phyloP scores from a whole-genome alignment of 306 rosid genomes.

The Quillaja saponaria region DNA sequence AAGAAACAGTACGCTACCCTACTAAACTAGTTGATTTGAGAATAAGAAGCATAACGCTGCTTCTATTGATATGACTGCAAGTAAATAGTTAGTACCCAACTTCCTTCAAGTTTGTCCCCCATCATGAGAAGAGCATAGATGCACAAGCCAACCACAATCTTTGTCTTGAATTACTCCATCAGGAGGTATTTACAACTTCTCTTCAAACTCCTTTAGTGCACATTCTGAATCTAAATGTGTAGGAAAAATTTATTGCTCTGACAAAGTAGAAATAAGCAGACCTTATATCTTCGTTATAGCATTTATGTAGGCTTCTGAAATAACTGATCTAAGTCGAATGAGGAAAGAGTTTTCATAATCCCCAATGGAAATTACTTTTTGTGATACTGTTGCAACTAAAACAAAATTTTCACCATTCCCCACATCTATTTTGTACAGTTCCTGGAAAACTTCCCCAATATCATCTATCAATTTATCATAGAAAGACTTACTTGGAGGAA shows the following conservation, averaged over 20 bases:
- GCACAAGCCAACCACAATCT: constrained; percentile 5
- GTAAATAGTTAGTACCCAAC: neutral
- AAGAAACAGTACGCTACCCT: constrained; percentile 10
- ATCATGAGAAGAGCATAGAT: constrained; percentile 6
- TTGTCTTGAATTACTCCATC: neutral
- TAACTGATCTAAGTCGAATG: constrained; percentile 42
- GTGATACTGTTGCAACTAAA: constrained; percentile 52
- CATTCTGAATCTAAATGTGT: neutral
- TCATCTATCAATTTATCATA: constrained; percentile 42
- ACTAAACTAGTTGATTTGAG: constrained; percentile 1
- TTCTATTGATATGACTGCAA: neutral
- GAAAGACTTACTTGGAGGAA: constrained; percentile 53
- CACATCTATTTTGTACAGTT: constrained; percentile 64
- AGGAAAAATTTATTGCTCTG: neutral
- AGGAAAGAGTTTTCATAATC: constrained; percentile 47
- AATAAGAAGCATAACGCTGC: constrained; percentile 7
- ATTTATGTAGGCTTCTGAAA: constrained; percentile 56
- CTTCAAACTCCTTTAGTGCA: constrained; percentile 8
- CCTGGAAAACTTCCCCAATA: constrained; percentile 52
- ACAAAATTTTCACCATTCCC: constrained; percentile 78
- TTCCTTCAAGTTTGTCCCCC: constrained; percentile 23
- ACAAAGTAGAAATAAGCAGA: constrained; percentile 5
- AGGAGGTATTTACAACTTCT: neutral
- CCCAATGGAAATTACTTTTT: constrained; percentile 29
- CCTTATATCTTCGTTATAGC: constrained; percentile 45